A percentile compares a stretch with the other conserved stretches of the same genome.
These are phyloP conservation scores for Monosporascus sp. DNA, from an alignment of 2,329 filamentous ascomycete genomes.

Conservation along the genomic window DNA sequence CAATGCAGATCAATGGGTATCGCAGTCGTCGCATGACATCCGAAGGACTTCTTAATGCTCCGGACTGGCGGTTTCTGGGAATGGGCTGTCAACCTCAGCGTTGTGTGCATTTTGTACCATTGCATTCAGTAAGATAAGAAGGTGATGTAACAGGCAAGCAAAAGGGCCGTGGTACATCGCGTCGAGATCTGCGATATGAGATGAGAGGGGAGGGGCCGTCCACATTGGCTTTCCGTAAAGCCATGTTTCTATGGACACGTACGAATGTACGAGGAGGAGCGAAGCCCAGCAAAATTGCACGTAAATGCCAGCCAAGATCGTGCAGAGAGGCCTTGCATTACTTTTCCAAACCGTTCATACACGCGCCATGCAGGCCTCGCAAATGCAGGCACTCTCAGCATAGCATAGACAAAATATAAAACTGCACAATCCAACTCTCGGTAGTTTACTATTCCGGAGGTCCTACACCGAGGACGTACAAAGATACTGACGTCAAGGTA, in stretches of 20 bases:
- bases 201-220: not conserved
- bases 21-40: constrained; percentile 55
- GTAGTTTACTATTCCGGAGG: no score
- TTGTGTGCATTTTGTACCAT: not conserved
- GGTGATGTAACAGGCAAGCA: not conserved
- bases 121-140: not conserved
- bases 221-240: not conserved
- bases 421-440: no score
- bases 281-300: not conserved
- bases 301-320: no score
- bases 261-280: not conserved
- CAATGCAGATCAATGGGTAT: constrained; percentile 74
- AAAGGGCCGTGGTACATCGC: not conserved
- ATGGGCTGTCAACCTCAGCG: not conserved
- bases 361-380: not conserved
- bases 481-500: no score
- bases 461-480: no score
- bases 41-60: not conserved
- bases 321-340: not conserved
- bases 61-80: not conserved
- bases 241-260: not conserved
- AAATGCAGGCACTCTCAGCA: no score
- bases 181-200: not conserved
- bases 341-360: not conserved
- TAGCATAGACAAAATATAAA: no score